Percentiles rank a stretch among this genome's conserved stretches.
Evolutionary conservation across 2,329 filamentous ascomycete genomes (phyloP).

Genomic region (Fusarium verticillioides): DNA sequence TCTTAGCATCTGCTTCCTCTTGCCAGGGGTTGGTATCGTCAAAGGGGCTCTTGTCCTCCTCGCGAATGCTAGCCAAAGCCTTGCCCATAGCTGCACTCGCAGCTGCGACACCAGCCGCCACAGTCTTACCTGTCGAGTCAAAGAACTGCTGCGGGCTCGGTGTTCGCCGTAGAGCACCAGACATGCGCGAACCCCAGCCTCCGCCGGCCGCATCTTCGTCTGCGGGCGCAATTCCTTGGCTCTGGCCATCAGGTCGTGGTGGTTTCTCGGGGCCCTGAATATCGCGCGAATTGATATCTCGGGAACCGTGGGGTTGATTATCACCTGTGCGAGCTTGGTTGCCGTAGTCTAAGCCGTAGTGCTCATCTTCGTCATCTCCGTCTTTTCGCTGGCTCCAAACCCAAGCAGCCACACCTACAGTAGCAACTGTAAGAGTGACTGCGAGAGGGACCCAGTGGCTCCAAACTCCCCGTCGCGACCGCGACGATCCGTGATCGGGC

Average conservation of each 20-base stretch:
- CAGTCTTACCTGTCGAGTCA: slow-evolving; percentile 82
- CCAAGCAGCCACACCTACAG: slow-evolving; percentile 88
- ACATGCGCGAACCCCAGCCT: slow-evolving; percentile 79
- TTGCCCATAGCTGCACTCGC: slow-evolving; percentile 85
- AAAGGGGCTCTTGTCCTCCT: slow-evolving; percentile 81
- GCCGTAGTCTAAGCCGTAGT: slow-evolving; percentile 60
- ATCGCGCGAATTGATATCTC: slow-evolving; percentile 46
- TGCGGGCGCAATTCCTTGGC: slow-evolving; percentile 52
- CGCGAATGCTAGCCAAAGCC: slow-evolving; percentile 82
- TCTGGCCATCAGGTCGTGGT: slow-evolving; percentile 55
- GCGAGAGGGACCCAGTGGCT: slow-evolving; percentile 91
- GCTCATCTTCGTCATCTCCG: slow-evolving; percentile 72
- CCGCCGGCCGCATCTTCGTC: slow-evolving; percentile 52
- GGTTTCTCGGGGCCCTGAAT: slow-evolving; percentile 50
- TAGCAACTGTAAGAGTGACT: slow-evolving; percentile 87
- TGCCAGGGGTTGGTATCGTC: slow-evolving; percentile 92
- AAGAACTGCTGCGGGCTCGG: slow-evolving; percentile 91
- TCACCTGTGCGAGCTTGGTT: slow-evolving; percentile 65
- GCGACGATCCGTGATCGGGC: slow-evolving; percentile 68
- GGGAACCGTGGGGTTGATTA: slow-evolving; percentile 60
- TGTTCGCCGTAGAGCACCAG: slow-evolving; percentile 82
- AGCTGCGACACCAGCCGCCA: slow-evolving; percentile 83
- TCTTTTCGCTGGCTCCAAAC: slow-evolving; percentile 90
- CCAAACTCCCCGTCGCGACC: slow-evolving; percentile 72
- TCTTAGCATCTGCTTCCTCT: slow-evolving; percentile 82